Conservation (phyloP, 129 eudicot genomes). For the Flaveria bidentis region DNA sequence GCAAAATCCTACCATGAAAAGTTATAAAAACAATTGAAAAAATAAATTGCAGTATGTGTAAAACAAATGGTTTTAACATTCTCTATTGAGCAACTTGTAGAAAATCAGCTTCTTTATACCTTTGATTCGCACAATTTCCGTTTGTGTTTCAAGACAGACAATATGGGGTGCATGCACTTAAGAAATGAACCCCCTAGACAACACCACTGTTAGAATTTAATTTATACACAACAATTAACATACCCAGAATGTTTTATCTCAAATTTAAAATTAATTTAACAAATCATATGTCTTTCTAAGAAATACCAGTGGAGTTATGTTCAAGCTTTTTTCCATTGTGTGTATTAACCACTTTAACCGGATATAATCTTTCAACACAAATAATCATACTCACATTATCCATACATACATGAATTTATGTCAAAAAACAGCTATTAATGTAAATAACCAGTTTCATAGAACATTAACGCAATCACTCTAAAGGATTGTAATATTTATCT, state of each 20-base stretch:
- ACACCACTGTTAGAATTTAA: background rate
- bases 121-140: background rate
- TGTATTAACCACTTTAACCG: background rate
- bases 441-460: background rate
- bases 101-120: background rate
- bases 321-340: background rate
- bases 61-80: background rate
- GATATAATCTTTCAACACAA: background rate
- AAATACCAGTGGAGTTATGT: background rate
- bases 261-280: background rate
- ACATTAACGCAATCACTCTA: background rate
- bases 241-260: background rate
- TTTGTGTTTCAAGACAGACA: background rate
- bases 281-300: background rate
- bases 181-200: background rate
- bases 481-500: background rate
- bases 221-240: background rate
- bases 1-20: background rate
- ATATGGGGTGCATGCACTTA: background rate
- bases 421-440: background rate
- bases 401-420: background rate
- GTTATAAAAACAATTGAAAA: background rate
- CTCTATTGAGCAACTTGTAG: background rate
- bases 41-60: background rate
- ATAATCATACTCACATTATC: background rate